These are phyloP conservation scores for Phaeodactylum tricornutum DNA, from an alignment of 108 stramenopile species.

Conservation along the genomic window DNA sequence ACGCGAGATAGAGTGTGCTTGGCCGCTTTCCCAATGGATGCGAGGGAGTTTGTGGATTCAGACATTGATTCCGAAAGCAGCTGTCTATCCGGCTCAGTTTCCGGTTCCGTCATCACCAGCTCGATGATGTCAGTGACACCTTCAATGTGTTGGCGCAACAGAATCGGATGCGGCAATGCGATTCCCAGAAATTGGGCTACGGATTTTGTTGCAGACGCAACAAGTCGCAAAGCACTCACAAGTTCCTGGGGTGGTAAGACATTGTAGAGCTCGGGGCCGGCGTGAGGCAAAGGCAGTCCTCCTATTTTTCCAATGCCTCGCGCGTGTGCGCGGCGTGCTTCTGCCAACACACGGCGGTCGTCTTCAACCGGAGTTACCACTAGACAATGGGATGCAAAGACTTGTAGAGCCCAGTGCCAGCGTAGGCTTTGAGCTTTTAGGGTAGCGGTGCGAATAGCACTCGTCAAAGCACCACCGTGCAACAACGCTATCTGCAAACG, in stretches of 20 bases:
- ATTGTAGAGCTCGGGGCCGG: slow-evolving; percentile 68
- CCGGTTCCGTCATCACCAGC: no score
- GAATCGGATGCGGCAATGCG: slow-evolving; percentile 67
- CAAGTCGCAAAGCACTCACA: slow-evolving; percentile 56
- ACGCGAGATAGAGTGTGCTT: no score
- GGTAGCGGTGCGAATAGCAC: not conserved
- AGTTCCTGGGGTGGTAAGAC: slow-evolving; percentile 61
- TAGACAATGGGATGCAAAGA: slow-evolving; percentile 63
- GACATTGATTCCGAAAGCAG: no score
- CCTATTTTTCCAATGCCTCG: slow-evolving; percentile 73
- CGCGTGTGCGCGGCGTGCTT: slow-evolving; percentile 14
- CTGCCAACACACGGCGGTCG: slow-evolving; percentile 8
- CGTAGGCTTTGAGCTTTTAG: slow-evolving; percentile 8
- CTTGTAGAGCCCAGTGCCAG: slow-evolving; percentile 56
- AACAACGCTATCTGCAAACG: not conserved
- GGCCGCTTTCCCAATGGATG: no score
- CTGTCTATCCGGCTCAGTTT: no score
- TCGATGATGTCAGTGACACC: no score
- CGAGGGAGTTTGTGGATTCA: no score
- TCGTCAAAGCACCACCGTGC: not conserved
- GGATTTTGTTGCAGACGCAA: slow-evolving; percentile 54
- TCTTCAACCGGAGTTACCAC: slow-evolving; percentile 42
- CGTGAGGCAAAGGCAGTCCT: slow-evolving; percentile 69
- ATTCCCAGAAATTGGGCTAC: slow-evolving; percentile 69
- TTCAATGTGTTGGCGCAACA: no score